Evolutionary conservation across 257 asterid species (phyloP), one percentile per base, ranked within the genome.

Genomic region (Lithospermum erythrorhizon): DNA sequence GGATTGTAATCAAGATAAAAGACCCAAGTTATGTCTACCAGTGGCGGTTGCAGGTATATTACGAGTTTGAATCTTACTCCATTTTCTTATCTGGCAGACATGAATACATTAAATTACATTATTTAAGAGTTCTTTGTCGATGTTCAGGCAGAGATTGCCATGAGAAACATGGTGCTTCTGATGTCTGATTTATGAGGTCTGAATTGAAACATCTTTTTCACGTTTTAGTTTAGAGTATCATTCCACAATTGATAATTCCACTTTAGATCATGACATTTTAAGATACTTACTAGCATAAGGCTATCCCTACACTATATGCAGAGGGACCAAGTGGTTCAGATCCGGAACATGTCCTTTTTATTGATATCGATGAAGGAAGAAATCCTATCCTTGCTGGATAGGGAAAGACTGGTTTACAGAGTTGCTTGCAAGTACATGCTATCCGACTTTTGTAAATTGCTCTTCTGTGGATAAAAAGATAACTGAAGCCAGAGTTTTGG

Each of bases 291-390:
- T 95, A 20, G 96, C 97, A 14, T 93, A 82, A 86, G 67, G 97
- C 95, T 21, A 96, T 93, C 61, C 95, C 99, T 47, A 86, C 97
- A 1, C 91, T 93, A 9, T 93, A 89, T 70, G 69, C 79, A 17
- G 96, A 89, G 85, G 99, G 99, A 35, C 99, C 97, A n/a, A 83
- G 65, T 52, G 96, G 99, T 27, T 81, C 97, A 13, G 87, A 81
- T 59, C 91, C 89, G 0, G 65, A 84, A 21, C 96, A 83, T 70
- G 69, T 75, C 20, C 86, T 93, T 21, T 82, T 83, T 25, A 79
- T 89, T 48, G 91, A 79, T 68, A 86, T 89, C 9, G 96, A 89
- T 53, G 97, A 84, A 73, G 96, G 87, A 62, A 82, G 97, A 74
- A 93, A 93, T 64, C 99, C 99, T 64, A 84, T 93, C 68, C 95